phyloP scores from a whole-genome alignment of 192 early-diverging fungal genomes.

The Helicostylum pulchrum region DNA sequence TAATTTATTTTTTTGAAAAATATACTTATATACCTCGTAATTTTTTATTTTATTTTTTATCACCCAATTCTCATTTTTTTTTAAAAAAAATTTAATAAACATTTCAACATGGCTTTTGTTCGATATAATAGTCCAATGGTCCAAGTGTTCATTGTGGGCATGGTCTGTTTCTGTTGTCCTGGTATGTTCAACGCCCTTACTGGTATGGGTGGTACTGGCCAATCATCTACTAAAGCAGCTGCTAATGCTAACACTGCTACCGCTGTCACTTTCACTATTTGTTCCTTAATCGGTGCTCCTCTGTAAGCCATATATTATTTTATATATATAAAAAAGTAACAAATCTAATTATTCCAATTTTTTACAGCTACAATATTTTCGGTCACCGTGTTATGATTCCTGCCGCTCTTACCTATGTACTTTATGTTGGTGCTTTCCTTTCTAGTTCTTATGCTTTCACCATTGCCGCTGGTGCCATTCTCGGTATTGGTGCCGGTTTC shows the following conservation, averaged over 20 bases:
- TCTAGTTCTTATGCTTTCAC: slow-evolving; percentile 54
- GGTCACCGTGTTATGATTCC: slow-evolving; percentile 68
- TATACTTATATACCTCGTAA: no score
- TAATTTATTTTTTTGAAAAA: no score
- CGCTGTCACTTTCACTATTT: slow-evolving; percentile 74
- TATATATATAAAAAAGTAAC: no score
- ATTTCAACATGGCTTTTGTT: slow-evolving; percentile 31
- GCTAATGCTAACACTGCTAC: slow-evolving; percentile 77
- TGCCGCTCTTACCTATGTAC: slow-evolving; percentile 66
- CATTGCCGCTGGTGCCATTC: slow-evolving; percentile 72
- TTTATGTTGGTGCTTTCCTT: slow-evolving; percentile 80
- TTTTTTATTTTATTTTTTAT: background rate
- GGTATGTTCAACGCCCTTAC: slow-evolving; percentile 72
- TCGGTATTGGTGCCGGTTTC: slow-evolving; percentile 82
- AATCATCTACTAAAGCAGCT: slow-evolving; percentile 53
- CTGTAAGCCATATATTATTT: background rate
- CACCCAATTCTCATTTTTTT: no score
- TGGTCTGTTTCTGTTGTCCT: slow-evolving; percentile 76
- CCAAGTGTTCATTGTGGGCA: slow-evolving; percentile 62
- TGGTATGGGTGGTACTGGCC: slow-evolving; percentile 65
- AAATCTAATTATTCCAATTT: background rate
- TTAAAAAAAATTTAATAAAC: no score
- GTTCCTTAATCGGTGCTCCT: slow-evolving; percentile 70
- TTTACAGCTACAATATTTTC: slow-evolving; percentile 61
- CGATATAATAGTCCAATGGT: slow-evolving; percentile 53